Evolutionary conservation across 2,329 filamentous ascomycete genomes (phyloP), one percentile per base, ranked within the genome.

Genomic region (Cytospora paraplurivora): DNA sequence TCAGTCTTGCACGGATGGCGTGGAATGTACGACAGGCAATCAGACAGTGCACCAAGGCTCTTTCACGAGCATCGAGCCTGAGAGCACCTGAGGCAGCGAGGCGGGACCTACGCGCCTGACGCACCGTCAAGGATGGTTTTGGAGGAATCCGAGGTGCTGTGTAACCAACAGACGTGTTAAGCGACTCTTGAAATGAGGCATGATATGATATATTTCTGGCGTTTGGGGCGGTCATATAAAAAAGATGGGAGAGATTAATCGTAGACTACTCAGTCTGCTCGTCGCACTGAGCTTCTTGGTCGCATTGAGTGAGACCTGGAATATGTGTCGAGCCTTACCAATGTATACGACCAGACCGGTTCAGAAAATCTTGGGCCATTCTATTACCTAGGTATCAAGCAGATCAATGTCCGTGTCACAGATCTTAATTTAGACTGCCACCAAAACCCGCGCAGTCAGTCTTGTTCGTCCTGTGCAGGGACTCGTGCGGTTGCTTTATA

Each of bases 1-100:
- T 51, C 19, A 52, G 44, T 50, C 61, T 17, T 35, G 41, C 50
- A 50, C 57, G 50, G 50, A 35, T 21, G 58, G 62, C 12, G 50
- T 64, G 41, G 58, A 56, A 21, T 66, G 64, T 41, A 12, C 59
- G 27, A 27, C 54, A 12, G 60, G 59, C 10, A 66, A 66, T 35
- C 34, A 53, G 19, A 55, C 57, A 27, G 47, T 58, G 0, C 56
- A 62, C 34, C 59, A 55, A 44, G 59, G 59, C 32, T 17, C 47
- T 2, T 61, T 61, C 41, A 61, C 59, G 1, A 61, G 59, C 21
- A 55, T 61, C 51, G 33, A 61, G 38, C 59, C 59, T 49, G 7
- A 35, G 32, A 55, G 11, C 33, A 21, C 59, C 4, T 51, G 51
- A 38, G 37, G 38, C 59, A 33, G 34, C 38, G 55, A 34, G 4